Percentiles rank a stretch among this genome's conserved stretches.
Conservation (phyloP, 2,329 filamentous ascomycete genomes). For the Aotearoamyces nothofagi region DNA sequence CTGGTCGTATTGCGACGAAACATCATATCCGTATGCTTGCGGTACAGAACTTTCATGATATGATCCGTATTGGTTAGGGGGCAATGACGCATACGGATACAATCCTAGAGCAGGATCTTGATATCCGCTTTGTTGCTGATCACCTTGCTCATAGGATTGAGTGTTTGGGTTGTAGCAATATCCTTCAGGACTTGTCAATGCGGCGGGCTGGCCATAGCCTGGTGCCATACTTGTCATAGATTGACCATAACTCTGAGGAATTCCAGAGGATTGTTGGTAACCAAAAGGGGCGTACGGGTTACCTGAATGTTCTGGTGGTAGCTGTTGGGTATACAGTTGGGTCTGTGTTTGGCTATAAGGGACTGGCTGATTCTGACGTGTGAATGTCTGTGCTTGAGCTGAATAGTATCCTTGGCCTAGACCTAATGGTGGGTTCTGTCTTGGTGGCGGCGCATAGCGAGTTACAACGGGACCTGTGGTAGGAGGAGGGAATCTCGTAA, state of each 20-base stretch:
- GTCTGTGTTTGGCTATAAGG: neutral
- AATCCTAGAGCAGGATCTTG: no score
- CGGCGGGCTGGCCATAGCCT: neutral
- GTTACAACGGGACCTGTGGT: conserved; percentile 5
- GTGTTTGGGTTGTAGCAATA: neutral
- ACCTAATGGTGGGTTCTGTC: conserved; percentile 9
- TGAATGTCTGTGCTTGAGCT: no score
- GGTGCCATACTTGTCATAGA: neutral
- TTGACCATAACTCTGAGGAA: neutral
- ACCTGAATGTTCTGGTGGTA: neutral
- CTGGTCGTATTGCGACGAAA: neutral
- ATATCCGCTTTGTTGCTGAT: no score
- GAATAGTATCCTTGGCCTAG: conserved; percentile 6
- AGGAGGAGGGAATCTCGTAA: conserved; percentile 8
- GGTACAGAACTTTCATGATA: no score
- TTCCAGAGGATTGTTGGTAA: no score
- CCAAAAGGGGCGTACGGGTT: neutral
- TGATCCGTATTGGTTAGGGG: no score
- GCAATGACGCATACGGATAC: no score
- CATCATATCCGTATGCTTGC: conserved; percentile 1
- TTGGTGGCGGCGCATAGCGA: conserved; percentile 8
- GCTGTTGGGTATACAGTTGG: neutral
- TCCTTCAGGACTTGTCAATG: neutral
- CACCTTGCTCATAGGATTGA: neutral
- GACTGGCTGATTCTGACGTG: conserved; percentile 10